These are phyloP conservation scores for Geranomyces variabilis DNA, from an alignment of 192 early-diverging fungal genomes.

Conservation along the genomic window DNA sequence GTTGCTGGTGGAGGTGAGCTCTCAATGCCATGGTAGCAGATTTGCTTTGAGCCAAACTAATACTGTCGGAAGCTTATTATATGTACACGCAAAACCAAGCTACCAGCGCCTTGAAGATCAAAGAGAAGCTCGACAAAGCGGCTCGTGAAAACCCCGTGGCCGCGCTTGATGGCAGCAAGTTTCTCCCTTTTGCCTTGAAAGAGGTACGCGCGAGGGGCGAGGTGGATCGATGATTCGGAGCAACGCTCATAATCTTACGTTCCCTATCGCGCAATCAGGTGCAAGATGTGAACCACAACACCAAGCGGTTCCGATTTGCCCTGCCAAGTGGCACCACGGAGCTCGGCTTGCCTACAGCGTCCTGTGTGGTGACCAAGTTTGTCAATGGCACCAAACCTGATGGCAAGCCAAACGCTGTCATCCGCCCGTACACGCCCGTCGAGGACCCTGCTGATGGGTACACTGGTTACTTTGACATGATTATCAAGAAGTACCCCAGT, in stretches of 20 bases:
- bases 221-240: constrained; percentile 1
- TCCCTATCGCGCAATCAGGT: constrained; percentile 14
- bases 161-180: constrained; percentile 35
- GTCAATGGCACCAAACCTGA: constrained; percentile 52
- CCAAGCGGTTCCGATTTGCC: constrained; percentile 58
- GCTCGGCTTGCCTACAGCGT: constrained; percentile 73
- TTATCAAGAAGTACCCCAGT: constrained; percentile 78
- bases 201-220: constrained; percentile 31
- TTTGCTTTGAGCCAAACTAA: not conserved
- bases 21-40: not conserved
- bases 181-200: constrained; percentile 59
- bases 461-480: constrained; percentile 74
- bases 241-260: not conserved
- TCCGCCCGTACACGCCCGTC: constrained; percentile 72
- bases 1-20: constrained; percentile 24
- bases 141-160: constrained; percentile 21
- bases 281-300: constrained; percentile 72
- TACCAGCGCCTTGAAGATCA: constrained; percentile 7
- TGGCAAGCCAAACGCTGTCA: constrained; percentile 57
- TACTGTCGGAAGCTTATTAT: constrained; percentile 14
- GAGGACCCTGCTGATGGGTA: constrained; percentile 49
- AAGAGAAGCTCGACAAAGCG: constrained; percentile 20
- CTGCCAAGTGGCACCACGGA: constrained; percentile 66
- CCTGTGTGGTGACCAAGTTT: constrained; percentile 79
- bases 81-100: constrained; percentile 19